Evolutionary conservation across 306 rosid genomes (phyloP).

Genomic region (Gillenia trifoliata): DNA sequence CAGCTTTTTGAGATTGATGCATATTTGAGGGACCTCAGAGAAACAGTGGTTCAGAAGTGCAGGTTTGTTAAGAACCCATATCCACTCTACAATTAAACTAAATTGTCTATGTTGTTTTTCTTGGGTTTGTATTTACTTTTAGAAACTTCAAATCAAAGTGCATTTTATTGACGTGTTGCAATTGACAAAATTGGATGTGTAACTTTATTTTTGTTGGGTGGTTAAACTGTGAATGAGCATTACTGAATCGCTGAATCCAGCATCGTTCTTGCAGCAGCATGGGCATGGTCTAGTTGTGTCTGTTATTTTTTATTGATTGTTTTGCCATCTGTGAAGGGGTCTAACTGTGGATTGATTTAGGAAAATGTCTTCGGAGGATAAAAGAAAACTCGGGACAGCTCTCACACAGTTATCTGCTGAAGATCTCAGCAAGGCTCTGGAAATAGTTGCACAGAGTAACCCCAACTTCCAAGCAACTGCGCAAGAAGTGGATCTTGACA

Average conservation of each 20-base stretch:
- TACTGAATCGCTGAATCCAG: neutral
- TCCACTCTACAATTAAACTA: neutral
- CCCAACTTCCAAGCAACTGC: slow-evolving; percentile 79
- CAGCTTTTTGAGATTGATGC: slow-evolving; percentile 63
- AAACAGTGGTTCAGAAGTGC: slow-evolving; percentile 66
- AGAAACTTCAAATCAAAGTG: neutral
- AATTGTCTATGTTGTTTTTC: neutral
- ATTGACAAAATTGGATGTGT: neutral
- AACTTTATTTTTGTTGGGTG: neutral
- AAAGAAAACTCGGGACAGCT: slow-evolving; percentile 69
- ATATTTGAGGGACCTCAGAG: slow-evolving; percentile 64
- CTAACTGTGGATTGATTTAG: slow-evolving; percentile 34
- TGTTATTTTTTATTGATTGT: neutral
- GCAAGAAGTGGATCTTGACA: slow-evolving; percentile 90
- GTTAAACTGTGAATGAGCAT: neutral
- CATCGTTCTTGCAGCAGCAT: slow-evolving; percentile 4
- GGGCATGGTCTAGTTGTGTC: neutral
- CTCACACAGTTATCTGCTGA: slow-evolving; percentile 63
- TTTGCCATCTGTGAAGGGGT: neutral
- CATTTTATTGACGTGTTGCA: neutral
- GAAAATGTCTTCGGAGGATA: slow-evolving; percentile 72
- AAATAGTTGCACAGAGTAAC: slow-evolving; percentile 80
- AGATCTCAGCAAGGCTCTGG: slow-evolving; percentile 75
- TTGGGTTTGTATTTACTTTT: neutral
- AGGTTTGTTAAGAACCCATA: slow-evolving; percentile 41